Conservation (phyloP, 1,284 basidiomycete genomes). For the Trametes versicolor region DNA sequence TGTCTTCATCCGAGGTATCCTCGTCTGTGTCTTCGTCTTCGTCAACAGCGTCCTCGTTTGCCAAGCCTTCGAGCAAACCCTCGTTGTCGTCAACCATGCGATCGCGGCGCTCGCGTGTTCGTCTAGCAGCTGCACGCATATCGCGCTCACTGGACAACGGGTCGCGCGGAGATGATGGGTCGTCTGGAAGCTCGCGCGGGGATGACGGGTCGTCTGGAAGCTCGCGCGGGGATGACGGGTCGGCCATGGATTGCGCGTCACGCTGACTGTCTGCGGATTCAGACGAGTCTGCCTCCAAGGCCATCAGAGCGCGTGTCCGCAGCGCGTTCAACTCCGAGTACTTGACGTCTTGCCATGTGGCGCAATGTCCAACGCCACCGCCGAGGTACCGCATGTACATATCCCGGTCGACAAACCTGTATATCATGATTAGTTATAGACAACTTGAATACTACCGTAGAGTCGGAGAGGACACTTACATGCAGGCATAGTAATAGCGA, state of each 20-base stretch:
- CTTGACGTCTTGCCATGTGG: neutral
- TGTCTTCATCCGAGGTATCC: neutral
- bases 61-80: neutral
- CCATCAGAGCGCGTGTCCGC: neutral
- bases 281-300: neutral
- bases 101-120: neutral
- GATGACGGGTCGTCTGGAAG: too few relatives aligned
- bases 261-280: too few relatives aligned
- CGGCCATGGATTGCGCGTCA: too few relatives aligned
- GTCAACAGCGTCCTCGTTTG: neutral
- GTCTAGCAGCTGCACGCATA: neutral
- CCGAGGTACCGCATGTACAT: too few relatives aligned
- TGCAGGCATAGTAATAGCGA: slow-evolving; percentile 46
- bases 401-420: slow-evolving; percentile 7
- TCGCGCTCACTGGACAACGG: too few relatives aligned
- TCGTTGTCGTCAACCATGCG: neutral
- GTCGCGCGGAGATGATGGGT: too few relatives aligned
- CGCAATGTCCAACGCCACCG: too few relatives aligned
- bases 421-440: slow-evolving; percentile 36
- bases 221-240: too few relatives aligned
- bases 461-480: slow-evolving; percentile 32
- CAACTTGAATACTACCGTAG: neutral
- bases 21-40: neutral
- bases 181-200: too few relatives aligned
- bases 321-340: neutral